Conservation (phyloP, 225 moss, liverwort and hornwort genomes). For the Sphagnum contortum region DNA sequence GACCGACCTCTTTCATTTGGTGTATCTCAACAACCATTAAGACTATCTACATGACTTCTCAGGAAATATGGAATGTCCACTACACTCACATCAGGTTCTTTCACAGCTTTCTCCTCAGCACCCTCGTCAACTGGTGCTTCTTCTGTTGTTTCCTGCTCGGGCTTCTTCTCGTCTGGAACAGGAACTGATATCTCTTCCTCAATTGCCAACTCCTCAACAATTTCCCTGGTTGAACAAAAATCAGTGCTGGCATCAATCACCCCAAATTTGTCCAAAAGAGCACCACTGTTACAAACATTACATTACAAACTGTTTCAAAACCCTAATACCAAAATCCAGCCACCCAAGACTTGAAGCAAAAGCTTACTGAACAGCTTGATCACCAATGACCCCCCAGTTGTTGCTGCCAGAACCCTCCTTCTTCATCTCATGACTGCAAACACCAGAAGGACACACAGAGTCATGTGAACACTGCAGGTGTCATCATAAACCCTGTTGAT, state of each 20-base stretch:
- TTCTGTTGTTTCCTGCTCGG: conserved; percentile 22
- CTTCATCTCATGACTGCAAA: conserved; percentile 73
- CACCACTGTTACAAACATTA: no score
- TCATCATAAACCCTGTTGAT: no score
- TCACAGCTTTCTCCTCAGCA: conserved; percentile 27
- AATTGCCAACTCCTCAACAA: conserved; percentile 6
- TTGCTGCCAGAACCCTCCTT: conserved; percentile 83
- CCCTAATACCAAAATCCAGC: no score
- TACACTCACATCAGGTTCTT: conserved; percentile 50
- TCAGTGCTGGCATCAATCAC: no score
- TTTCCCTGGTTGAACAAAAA: no score
- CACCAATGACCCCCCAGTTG: conserved; percentile 84
- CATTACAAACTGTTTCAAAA: no score
- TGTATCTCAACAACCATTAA: no score
- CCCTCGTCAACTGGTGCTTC: conserved; percentile 20
- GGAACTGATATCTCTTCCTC: conserved; percentile 5
- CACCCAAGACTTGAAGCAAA: no score
- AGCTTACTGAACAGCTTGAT: conserved; percentile 60
- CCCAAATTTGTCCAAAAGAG: no score
- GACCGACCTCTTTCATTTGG: no score
- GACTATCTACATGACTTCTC: no score
- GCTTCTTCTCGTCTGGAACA: conserved; percentile 22
- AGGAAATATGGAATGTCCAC: background rate
- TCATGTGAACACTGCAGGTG: background rate
- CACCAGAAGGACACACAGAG: background rate